These are phyloP conservation scores for Monilinia fructigena DNA, from an alignment of 2,329 filamentous ascomycete species.

Conservation along the genomic window DNA sequence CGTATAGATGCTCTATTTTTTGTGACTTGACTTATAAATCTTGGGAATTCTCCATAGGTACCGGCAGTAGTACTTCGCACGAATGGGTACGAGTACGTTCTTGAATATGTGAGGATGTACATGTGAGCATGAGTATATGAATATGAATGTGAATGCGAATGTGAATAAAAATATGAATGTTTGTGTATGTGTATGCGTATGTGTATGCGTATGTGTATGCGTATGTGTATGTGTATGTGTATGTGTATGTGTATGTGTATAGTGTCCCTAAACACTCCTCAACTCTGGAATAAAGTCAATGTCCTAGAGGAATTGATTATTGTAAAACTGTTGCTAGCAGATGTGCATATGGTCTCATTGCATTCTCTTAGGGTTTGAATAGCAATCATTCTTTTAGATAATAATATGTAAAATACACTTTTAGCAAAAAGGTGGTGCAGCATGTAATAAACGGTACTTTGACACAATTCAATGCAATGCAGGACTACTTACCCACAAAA, in stretches of 20 bases:
- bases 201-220: background rate
- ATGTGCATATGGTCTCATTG: background rate
- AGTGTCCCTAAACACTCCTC: background rate
- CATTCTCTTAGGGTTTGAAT: background rate
- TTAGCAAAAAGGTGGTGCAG: background rate
- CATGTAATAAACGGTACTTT: background rate
- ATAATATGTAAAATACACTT: background rate
- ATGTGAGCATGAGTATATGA: no score
- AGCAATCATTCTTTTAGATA: background rate
- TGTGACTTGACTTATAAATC: background rate
- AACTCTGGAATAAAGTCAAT: background rate
- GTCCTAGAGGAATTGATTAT: background rate
- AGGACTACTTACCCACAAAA: conserved; percentile 5
- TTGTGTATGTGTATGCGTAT: background rate
- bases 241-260: no score
- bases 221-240: background rate
- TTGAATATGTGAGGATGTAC: background rate
- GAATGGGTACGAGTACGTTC: background rate
- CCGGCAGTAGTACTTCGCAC: background rate
- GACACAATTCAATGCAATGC: conserved; percentile 13
- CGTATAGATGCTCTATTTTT: background rate
- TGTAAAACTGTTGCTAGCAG: background rate
- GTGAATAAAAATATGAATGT: no score
- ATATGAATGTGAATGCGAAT: no score
- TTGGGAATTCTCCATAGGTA: background rate